These are phyloP conservation scores for Cucurbita pepo DNA, from an alignment of 306 rosid genomes.

Conservation along the genomic window DNA sequence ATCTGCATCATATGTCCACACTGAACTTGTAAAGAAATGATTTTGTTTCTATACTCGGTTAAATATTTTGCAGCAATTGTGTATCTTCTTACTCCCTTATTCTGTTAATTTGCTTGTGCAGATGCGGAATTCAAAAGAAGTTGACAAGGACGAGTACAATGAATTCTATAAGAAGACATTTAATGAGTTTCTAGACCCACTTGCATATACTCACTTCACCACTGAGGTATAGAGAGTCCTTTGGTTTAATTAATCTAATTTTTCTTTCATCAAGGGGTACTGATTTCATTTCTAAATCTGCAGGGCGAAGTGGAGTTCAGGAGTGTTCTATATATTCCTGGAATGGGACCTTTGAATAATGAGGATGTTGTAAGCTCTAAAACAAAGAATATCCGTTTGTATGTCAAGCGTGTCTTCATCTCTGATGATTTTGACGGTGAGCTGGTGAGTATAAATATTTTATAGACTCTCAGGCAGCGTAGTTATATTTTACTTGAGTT, in stretches of 20 bases:
- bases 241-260: background rate
- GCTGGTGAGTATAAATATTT: conserved; percentile 46
- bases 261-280: background rate
- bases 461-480: background rate
- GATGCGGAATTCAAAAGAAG: conserved; percentile 90
- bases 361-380: conserved; percentile 87
- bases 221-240: conserved; percentile 48
- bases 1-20: background rate
- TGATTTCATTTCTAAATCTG: conserved; percentile 13
- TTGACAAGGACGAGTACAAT: conserved; percentile 65
- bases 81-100: conserved; percentile 3
- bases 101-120: conserved; percentile 16
- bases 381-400: conserved; percentile 82
- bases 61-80: background rate
- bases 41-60: background rate
- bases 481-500: background rate
- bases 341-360: conserved; percentile 94
- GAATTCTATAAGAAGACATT: conserved; percentile 89
- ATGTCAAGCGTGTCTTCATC: conserved; percentile 90
- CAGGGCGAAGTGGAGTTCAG: conserved; percentile 98
- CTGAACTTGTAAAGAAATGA: background rate
- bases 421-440: conserved; percentile 98
- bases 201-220: conserved; percentile 78
- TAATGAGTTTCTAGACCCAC: conserved; percentile 81
- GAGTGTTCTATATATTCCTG: conserved; percentile 86